These are phyloP conservation scores for Pycnococcus provasolii DNA, from an alignment of 139 green algal species.

Conservation along the genomic window DNA sequence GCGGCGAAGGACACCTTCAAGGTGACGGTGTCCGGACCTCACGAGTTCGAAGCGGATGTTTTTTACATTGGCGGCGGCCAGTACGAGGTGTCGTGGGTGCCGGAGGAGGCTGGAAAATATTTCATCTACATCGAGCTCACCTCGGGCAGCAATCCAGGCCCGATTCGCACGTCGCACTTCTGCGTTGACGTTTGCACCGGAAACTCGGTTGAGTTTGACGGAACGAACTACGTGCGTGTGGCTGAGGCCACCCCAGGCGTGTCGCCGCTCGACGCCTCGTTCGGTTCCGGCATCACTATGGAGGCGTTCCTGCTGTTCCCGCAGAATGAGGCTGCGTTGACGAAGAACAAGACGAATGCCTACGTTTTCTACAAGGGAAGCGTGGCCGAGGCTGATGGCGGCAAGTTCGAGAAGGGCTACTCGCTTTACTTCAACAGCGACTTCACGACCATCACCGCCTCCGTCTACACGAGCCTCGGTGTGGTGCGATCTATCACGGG, in stretches of 20 bases:
- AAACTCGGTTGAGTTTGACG: conserved; percentile 1
- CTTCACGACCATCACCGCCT: conserved; percentile 4
- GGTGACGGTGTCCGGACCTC: conserved; percentile 3
- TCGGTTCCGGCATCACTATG: neutral
- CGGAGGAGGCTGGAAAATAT: conserved; percentile 13
- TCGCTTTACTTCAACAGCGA: neutral
- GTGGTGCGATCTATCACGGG: neutral
- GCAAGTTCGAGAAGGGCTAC: conserved; percentile 11
- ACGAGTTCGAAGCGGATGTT: conserved; percentile 5
- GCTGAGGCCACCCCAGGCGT: neutral
- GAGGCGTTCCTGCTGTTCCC: too few species aligned
- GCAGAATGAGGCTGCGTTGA: neutral
- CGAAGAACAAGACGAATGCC: neutral
- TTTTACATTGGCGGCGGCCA: conserved; percentile 6
- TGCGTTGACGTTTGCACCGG: conserved; percentile 22
- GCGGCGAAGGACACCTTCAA: conserved; percentile 8
- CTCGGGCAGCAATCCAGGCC: neutral
- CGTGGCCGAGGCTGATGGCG: conserved; percentile 1
- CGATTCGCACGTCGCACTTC: conserved; percentile 2
- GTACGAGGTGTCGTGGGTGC: conserved; percentile 13
- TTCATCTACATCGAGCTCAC: conserved; percentile 6
- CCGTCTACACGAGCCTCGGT: conserved; percentile 13
- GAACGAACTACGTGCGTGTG: neutral
- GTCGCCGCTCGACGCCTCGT: conserved; percentile 14
- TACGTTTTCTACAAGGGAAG: conserved; percentile 19